These are phyloP conservation scores for Kuraishia floccosa DNA, from an alignment of 805 yeast genomes.

Conservation along the genomic window DNA sequence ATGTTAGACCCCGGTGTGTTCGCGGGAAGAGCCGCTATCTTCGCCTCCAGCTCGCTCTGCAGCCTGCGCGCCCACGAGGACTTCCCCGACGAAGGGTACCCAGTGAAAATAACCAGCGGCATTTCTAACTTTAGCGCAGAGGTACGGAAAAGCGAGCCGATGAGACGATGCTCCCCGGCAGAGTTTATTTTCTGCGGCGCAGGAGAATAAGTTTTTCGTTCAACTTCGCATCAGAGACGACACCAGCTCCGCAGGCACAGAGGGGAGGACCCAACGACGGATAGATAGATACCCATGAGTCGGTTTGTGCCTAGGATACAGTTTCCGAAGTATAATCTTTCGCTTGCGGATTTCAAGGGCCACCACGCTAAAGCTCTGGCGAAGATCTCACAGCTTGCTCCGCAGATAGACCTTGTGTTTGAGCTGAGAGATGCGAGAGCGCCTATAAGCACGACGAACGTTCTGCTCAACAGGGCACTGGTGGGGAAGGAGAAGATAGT, in stretches of 20 bases:
- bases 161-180: too few species aligned
- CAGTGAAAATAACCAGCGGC: constrained; percentile 82
- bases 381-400: constrained; percentile 53
- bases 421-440: constrained; percentile 89
- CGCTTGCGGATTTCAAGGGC: constrained; percentile 76
- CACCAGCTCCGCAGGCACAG: background rate
- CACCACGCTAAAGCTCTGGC: constrained; percentile 78
- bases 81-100: constrained; percentile 81
- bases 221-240: background rate
- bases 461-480: constrained; percentile 59
- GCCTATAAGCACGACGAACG: constrained; percentile 75
- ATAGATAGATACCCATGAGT: constrained; percentile 1
- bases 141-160: too few species aligned
- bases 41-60: constrained; percentile 29
- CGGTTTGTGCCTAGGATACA: constrained; percentile 56
- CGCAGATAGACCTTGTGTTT: constrained; percentile 70
- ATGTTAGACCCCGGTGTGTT: constrained; percentile 41
- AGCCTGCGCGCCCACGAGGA: constrained; percentile 60
- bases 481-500: constrained; percentile 46
- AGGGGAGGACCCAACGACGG: background rate
- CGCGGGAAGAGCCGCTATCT: constrained; percentile 25
- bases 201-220: too few species aligned
- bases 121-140: too few species aligned
- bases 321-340: constrained; percentile 68
- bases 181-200: too few species aligned